Evolutionary conservation across 306 rosid genomes (phyloP).

Genomic region (Fragaria iinumae): DNA sequence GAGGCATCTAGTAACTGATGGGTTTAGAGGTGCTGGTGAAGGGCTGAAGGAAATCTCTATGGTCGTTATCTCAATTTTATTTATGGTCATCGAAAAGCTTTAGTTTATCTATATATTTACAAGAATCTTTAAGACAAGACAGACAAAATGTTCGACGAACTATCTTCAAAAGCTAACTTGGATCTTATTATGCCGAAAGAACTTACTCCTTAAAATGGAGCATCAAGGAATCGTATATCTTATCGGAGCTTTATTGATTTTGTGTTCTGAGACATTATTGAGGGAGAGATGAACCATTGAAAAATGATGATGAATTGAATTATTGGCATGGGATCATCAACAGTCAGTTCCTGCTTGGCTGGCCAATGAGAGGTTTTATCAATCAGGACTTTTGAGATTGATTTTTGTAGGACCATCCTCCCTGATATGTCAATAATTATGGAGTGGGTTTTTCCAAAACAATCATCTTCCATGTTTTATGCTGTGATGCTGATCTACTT

Average conservation of each 20-base stretch:
- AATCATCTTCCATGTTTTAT: slow-evolving; percentile 24
- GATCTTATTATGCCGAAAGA: too few relatives aligned
- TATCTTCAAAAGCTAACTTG: not conserved
- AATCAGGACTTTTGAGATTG: slow-evolving; percentile 5
- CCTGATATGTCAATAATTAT: slow-evolving; percentile 28
- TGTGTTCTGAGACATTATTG: not conserved
- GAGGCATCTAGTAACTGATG: not conserved
- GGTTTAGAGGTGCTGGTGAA: not conserved
- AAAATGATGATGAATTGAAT: slow-evolving; percentile 17
- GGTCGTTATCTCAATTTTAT: not conserved
- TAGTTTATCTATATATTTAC: not conserved
- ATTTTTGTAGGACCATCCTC: slow-evolving; percentile 10
- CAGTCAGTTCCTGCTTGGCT: not conserved
- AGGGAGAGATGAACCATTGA: not conserved
- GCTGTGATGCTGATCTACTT: slow-evolving; percentile 33
- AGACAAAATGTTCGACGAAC: not conserved
- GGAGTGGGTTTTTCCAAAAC: slow-evolving; percentile 12
- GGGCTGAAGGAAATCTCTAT: not conserved
- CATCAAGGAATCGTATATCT: not conserved
- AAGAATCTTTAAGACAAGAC: not conserved
- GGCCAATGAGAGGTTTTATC: slow-evolving; percentile 20
- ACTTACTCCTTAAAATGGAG: not conserved
- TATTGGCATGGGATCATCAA: slow-evolving; percentile 17
- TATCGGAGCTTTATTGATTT: slow-evolving; percentile 11
- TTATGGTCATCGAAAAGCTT: not conserved